Base-by-base conservation (phyloP, 108 stramenopile species). In the Craspedostauros australis region DNA sequence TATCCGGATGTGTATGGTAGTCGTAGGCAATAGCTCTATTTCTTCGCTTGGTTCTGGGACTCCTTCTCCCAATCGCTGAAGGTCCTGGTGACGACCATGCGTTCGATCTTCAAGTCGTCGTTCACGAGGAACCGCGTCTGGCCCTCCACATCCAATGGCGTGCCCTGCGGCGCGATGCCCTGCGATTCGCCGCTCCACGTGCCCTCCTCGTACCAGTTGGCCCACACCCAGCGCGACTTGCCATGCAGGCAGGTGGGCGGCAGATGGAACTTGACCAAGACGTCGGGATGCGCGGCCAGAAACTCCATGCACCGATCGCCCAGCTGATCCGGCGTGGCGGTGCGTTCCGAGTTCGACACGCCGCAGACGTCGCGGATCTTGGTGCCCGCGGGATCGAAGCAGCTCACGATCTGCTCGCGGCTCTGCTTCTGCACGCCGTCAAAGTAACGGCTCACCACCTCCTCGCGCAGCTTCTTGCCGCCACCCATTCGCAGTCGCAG, bases 171-270 rank as follows among this genome's bases (percentile, higher is more conserved):
- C 15, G 31, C 41, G 39, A 83, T 59, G 6, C 72, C 77, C 19
- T 57, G 48, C 5, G 72, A 73, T 2, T 48, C 57, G 5, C 75
- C 82, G 24, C 46, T 50, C 73, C 72, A 84, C 5, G 61, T 62
- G 12, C 82, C 82, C 3, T 44, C 50, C 53, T 80, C 82, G 54
- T 84, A 84, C 82, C 78, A 83, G 46, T 84, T 78, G 14, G 76
- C 77, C 11, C 70, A 40, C 2, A 84, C 78, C 82, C 82, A 84
- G 32, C 52, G 34, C 8, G 48, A 55, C 8, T 49, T 49, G 9
- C 46, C 56, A 4, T 53, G 30, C 29, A 70, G 70, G 36, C 4
- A 72, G 49, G 69, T 69, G 29, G 58, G 50, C 2, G 39, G 24
- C 21, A 24, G 20, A 43, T 80, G 66, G 58, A 79, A 84, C 5